Evolutionary conservation across 2,329 filamentous ascomycete species (phyloP), one percentile per base, ranked within the genome.

Genomic region (Aspergillus sojae): DNA sequence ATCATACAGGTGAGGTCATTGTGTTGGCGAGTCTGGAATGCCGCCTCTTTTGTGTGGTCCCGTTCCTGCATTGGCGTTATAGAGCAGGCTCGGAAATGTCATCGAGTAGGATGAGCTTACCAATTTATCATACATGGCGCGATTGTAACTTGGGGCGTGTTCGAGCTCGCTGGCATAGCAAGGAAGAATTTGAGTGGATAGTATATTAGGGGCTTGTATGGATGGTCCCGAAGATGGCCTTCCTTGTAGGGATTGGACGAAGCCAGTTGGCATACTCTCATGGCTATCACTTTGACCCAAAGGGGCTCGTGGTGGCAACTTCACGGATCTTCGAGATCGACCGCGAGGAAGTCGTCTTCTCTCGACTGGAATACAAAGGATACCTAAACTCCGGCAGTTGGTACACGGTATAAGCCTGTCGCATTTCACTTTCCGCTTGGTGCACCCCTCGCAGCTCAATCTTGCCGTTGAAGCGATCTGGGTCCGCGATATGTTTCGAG

Each of bases 341-440:
- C 75, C 75, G 4, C 75, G 71, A 7, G 75, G 75, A 3, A 75
- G 67, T 58, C 75, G 71, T 1, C 70, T 68, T 26, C 75, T 64
- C 56, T 77, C 69, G 5, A 76, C 72, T 1, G 73, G 70, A 21
- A 73, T 65, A 46, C 74, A 76, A 2, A 65, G 60, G 32, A 68
- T 62, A 2, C 71, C 67, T 4, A 68, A 61, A 6, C 68, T 63
- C 39, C 66, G 61, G 53, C 73, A 77, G 59, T 72, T 76, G 14
- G 71, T 70, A 48, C 75, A 76, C 1, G 74, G 74, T 50, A 65
- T 69, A 11, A 70, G 65, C 60, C 76, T 76, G 63, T 76, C 74
- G 52, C 74, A 77, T 64, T 71, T 75, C 11, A 75, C 71, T 52
- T 76, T 77, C 48, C 74, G 75, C 57, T 70, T 68, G 28, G 67